Conservation (phyloP, 2,329 filamentous ascomycete species). For the Calonectria naviculata region DNA sequence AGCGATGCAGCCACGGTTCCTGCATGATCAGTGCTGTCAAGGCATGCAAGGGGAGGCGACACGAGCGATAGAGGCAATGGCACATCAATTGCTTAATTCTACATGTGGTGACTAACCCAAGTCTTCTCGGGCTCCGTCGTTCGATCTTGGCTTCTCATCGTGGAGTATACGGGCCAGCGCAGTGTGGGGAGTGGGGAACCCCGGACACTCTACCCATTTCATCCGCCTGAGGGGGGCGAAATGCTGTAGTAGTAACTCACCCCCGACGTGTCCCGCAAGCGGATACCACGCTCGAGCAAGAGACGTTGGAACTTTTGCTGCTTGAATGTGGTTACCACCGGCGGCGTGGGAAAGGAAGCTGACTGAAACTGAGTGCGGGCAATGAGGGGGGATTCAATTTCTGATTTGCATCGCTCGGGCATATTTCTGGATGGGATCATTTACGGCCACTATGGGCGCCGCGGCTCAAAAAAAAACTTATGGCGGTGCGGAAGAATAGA, state of each 20-base stretch:
- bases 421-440: not conserved
- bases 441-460: not conserved
- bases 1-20: constrained; percentile 20
- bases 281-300: not conserved
- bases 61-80: not conserved
- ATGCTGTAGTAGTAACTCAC: not conserved
- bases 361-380: constrained; percentile 2
- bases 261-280: not conserved
- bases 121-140: not conserved
- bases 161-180: constrained; percentile 13
- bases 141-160: constrained; percentile 8
- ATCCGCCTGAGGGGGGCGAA: not conserved
- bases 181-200: constrained; percentile 22
- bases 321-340: not conserved
- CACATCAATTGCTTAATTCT: constrained; percentile 12
- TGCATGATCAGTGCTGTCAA: constrained; percentile 9
- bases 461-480: not conserved
- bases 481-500: not conserved
- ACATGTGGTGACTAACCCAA: constrained; percentile 10
- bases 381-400: not conserved
- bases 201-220: constrained; percentile 15
- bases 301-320: constrained; percentile 14
- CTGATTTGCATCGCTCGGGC: not conserved
- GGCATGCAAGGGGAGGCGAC: constrained; percentile 4
- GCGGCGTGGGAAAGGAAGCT: not conserved